Evolutionary conservation across 169 alveolate species (phyloP).

Genomic region (Perkinsus olseni): DNA sequence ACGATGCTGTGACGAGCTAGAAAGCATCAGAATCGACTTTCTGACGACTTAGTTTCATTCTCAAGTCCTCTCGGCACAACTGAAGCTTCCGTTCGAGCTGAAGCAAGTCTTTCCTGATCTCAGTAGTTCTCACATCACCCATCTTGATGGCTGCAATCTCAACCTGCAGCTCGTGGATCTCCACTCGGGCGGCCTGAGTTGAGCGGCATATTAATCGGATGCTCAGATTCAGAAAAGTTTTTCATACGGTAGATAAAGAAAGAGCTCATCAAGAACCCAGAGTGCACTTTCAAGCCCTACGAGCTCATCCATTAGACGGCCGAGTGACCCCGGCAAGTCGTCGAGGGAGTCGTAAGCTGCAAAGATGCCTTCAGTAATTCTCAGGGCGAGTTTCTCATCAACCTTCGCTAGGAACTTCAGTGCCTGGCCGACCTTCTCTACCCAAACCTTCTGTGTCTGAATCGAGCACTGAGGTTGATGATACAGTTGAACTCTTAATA

Average conservation of each 20-base stretch:
- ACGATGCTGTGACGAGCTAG: neutral
- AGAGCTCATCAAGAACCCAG: neutral
- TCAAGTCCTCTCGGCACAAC: too few relatives aligned
- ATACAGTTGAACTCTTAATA: neutral
- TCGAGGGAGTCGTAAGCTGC: neutral
- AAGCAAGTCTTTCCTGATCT: neutral
- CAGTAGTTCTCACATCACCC: neutral
- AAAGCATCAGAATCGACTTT: neutral
- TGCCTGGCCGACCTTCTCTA: neutral
- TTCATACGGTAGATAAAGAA: too few relatives aligned
- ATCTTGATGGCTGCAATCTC: neutral
- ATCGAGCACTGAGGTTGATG: neutral
- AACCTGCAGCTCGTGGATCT: neutral
- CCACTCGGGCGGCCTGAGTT: neutral
- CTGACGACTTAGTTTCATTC: neutral
- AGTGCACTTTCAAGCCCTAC: neutral
- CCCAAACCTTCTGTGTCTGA: neutral
- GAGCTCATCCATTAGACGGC: neutral
- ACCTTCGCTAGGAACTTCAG: neutral
- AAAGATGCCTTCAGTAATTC: neutral
- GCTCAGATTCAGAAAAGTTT: neutral
- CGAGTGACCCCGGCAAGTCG: neutral
- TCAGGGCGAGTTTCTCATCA: neutral
- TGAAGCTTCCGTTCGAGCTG: neutral
- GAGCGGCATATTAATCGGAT: neutral